A percentile compares a stretch with the other conserved stretches of the same genome.
These are phyloP conservation scores for Rosa persica DNA, from an alignment of 306 rosid species.

Conservation along the genomic window DNA sequence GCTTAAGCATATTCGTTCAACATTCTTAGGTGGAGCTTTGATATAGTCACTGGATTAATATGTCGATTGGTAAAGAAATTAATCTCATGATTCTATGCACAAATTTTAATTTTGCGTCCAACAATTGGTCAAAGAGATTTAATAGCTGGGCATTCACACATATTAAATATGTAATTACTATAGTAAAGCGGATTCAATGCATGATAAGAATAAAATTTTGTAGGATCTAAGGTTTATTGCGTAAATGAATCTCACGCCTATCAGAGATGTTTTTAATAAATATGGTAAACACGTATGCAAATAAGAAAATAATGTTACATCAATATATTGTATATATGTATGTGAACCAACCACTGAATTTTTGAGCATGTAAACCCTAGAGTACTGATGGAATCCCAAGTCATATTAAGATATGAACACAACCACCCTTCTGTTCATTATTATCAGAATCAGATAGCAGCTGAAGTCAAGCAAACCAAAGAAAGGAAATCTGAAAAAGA, in stretches of 20 bases:
- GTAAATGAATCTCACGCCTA: not conserved
- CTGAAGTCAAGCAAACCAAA: not conserved
- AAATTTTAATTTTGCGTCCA: not conserved
- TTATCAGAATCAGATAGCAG: not conserved
- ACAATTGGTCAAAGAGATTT: not conserved
- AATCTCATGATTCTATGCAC: not conserved
- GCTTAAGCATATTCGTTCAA: not conserved
- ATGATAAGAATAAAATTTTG: not conserved
- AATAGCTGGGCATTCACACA: not conserved
- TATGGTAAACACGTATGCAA: not conserved
- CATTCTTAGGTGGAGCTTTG: not conserved
- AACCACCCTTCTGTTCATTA: not conserved
- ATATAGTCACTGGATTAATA: not conserved
- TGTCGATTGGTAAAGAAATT: not conserved
- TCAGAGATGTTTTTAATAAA: not conserved
- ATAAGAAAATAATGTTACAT: not conserved
- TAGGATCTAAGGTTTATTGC: not conserved
- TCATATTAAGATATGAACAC: not conserved
- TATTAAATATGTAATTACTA: not conserved
- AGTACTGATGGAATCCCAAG: not conserved
- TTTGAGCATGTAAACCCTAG: not conserved
- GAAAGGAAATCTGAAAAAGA: not conserved
- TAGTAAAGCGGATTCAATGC: not conserved
- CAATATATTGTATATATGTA: not conserved
- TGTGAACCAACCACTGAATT: not conserved